Base-by-base conservation (phyloP, 306 rosid genomes). In the Corylus americana region DNA sequence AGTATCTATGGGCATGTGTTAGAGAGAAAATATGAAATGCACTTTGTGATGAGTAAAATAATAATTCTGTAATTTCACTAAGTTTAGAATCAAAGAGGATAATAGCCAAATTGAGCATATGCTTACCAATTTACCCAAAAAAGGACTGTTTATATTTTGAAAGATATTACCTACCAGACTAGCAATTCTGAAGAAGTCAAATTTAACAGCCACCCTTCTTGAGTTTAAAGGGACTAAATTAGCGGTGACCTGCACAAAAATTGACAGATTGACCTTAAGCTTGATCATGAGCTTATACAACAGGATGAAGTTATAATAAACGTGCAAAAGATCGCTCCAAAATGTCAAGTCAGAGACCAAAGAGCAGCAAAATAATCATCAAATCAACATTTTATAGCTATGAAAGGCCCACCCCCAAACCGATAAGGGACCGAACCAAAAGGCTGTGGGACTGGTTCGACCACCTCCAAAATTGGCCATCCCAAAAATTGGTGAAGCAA, bases 191-290 rank as follows among this genome's bases (percentile, higher is more conserved):
- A 62, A 62, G 69, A 27, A 62, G 18, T 62, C 69, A 62, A 62
- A 62, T 29, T 62, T 62, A 62, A 62, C 69, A 5, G 69, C 69
- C 42, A 62, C 69, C 12, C 69, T 62, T 62, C 44, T 62, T 6
- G 69, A 62, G 69, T 29, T 62, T 62, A 62, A 62, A 35, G 69
- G 69, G 69, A 62, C 69, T 62, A 29, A 62, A 62, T 62, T 62
- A 29, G 69, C 69, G 0, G 69, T 62, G 69, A 12, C 20, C 69
- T 62, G 69, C 45, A 7, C 42, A 62, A 62, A 62, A 5, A 12
- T 62, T 11, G 29, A 29, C 31, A 6, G 20, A 29, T 62, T 62
- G 39, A 29, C 69, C 27, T 29, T 62, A 62, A 27, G 42, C 9
- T 20, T 9, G 13, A 49, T 49, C 63, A 20, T 57, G 63, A 62